phyloP scores from a whole-genome alignment of 441 rosid genomes.

The Erysimum pusillum region DNA sequence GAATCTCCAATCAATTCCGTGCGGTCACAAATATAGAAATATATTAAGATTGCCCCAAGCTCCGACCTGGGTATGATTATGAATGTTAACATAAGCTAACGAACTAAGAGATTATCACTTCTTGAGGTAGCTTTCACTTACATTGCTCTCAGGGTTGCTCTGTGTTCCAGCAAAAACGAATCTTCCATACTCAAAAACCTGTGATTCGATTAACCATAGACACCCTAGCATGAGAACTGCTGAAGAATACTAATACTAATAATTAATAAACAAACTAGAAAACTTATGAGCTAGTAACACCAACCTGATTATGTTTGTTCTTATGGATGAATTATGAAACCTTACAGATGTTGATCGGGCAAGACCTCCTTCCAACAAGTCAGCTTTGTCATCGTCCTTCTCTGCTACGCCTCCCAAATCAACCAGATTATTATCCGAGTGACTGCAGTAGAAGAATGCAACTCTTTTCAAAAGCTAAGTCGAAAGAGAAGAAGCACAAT shows the following conservation, averaged over 20 bases:
- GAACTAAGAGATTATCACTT: slow-evolving; percentile 1
- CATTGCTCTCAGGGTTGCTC: slow-evolving; percentile 87
- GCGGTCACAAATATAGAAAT: slow-evolving; percentile 88
- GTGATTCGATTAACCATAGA: slow-evolving; percentile 3
- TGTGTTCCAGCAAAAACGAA: slow-evolving; percentile 89
- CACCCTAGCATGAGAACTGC: slow-evolving; percentile 29
- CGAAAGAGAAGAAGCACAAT: background rate
- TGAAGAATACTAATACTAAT: background rate
- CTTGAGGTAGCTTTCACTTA: slow-evolving; percentile 48
- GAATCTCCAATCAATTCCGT: slow-evolving; percentile 79
- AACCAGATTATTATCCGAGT: slow-evolving; percentile 85
- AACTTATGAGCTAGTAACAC: slow-evolving; percentile 22
- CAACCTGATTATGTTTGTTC: slow-evolving; percentile 79
- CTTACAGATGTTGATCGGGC: slow-evolving; percentile 76
- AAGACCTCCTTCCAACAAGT: slow-evolving; percentile 92
- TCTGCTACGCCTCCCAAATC: slow-evolving; percentile 67
- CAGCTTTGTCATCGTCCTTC: slow-evolving; percentile 87
- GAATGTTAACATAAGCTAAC: slow-evolving; percentile 23
- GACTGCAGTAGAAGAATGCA: slow-evolving; percentile 60
- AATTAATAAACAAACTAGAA: no score
- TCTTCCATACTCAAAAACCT: slow-evolving; percentile 96
- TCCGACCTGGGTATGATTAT: slow-evolving; percentile 71
- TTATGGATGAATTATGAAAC: slow-evolving; percentile 70
- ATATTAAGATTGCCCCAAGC: slow-evolving; percentile 76
- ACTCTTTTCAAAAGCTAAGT: background rate